Evolutionary conservation across 306 rosid genomes (phyloP), one percentile per base, ranked within the genome.

Genomic region (Astragalus glycyphyllos): DNA sequence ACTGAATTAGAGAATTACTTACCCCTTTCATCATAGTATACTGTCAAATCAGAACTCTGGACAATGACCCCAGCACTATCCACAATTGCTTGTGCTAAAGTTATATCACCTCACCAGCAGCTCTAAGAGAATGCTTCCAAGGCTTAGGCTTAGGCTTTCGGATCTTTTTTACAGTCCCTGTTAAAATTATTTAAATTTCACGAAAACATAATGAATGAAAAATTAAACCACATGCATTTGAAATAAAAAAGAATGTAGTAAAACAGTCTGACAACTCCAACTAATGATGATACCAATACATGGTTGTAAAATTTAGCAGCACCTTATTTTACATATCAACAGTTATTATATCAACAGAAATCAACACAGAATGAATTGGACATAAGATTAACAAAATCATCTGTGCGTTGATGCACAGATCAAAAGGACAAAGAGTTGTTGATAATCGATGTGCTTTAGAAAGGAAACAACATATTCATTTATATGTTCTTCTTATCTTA

Each of bases 391-490:
- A 50, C 40, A 72, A 46, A 58, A 41, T 55, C 8, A 69, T 69
- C 64, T 40, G 31, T 48, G 44, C 12, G 8, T 23, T 29, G 41
- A 54, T 68, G 40, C 73, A 51, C 37, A 16, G 61, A 50, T 38
- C 49, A 63, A 7, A 64, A 29, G 70, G 23, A n/a, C 8, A 37
- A 37, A 37, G 41, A 37, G 8, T 2, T 37, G 29, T 9, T 15
- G 12, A 2, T 23, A 23, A 64, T 44, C 16, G 54, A n/a, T 48
- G 46, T 48, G 31, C 17, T 49, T 67, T 67, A 35, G 12, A 50
- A 67, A 50, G 48, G 46, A 47, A 47, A 66, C 16, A 44, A 56
- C 26, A 45, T 20, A 47, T 31, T 66, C 58, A 66, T 8, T 47
- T 4, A 48, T 1, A 50, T 11, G 48, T 15, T 67, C 58, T n/a